Evolutionary conservation across 2,329 filamentous ascomycete genomes (phyloP).

Genomic region (Coniella vitis): DNA sequence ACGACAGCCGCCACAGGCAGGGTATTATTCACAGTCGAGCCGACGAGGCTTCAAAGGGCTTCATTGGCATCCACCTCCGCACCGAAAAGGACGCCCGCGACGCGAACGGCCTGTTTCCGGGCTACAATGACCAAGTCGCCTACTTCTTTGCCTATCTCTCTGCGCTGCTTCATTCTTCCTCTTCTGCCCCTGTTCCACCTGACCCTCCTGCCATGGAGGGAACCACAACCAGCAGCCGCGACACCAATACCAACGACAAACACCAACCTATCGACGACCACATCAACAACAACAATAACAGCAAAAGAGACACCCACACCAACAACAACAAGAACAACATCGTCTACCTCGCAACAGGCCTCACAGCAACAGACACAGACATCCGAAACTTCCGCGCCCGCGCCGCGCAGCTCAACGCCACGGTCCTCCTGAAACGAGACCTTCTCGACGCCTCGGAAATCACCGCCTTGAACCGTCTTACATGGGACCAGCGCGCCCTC

Average conservation of each 20-base stretch:
- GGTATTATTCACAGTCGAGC: too few relatives aligned
- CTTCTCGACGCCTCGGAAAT: slow-evolving; percentile 33
- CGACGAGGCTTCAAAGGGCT: slow-evolving; percentile 18
- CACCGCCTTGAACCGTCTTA: slow-evolving; percentile 28
- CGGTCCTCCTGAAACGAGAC: slow-evolving; percentile 35
- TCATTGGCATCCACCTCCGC: slow-evolving; percentile 30
- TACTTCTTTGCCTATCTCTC: slow-evolving; percentile 26
- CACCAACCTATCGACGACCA: too few relatives aligned
- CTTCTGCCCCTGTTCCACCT: not conserved
- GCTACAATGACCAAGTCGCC: slow-evolving; percentile 27
- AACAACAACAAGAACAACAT: slow-evolving; percentile 22
- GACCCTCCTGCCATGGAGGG: too few relatives aligned
- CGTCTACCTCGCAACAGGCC: slow-evolving; percentile 37
- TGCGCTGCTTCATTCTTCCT: not conserved
- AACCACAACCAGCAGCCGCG: too few relatives aligned
- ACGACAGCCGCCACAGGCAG: slow-evolving; percentile 19
- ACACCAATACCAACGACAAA: too few relatives aligned
- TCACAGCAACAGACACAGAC: slow-evolving; percentile 25
- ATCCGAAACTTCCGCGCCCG: slow-evolving; percentile 29
- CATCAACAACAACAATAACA: too few relatives aligned
- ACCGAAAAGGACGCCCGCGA: slow-evolving; percentile 26
- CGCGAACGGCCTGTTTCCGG: slow-evolving; percentile 19
- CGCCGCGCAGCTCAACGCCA: slow-evolving; percentile 30
- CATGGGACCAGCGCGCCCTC: slow-evolving; percentile 42
- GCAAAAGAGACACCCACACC: too few relatives aligned